Evolutionary conservation across 495 filamentous ascomycete species (phyloP).

Genomic region (Xylaria longipes): DNA sequence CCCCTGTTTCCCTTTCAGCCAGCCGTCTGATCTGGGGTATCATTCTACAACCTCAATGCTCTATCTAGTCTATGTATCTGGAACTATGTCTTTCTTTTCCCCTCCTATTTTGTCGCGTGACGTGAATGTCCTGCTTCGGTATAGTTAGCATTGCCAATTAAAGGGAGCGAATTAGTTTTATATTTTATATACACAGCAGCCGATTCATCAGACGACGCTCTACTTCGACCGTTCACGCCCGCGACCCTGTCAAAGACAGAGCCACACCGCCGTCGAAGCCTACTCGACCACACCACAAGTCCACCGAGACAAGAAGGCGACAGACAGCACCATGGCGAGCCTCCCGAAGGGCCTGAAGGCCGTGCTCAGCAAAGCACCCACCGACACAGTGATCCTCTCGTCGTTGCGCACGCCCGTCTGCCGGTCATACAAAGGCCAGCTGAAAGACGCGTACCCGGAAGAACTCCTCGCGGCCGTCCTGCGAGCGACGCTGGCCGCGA

Average conservation of each 20-base stretch:
- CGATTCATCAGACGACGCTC: neutral
- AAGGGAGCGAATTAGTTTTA: neutral
- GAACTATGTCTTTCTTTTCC: neutral
- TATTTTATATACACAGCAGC: neutral
- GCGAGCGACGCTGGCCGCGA: slow-evolving; percentile 75
- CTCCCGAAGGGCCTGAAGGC: slow-evolving; percentile 67
- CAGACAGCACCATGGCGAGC: slow-evolving; percentile 32
- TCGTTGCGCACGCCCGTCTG: slow-evolving; percentile 85
- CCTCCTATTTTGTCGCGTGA: neutral
- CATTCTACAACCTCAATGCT: too few species aligned
- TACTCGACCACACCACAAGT: neutral
- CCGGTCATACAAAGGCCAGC: slow-evolving; percentile 79
- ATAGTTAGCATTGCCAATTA: neutral
- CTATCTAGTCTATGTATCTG: neutral
- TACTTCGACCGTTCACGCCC: neutral
- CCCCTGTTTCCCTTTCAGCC: neutral
- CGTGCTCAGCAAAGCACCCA: slow-evolving; percentile 79
- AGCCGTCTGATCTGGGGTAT: slow-evolving; percentile 7
- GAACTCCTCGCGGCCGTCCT: slow-evolving; percentile 85
- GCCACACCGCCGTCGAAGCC: neutral
- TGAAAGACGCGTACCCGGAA: slow-evolving; percentile 90
- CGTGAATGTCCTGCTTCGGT: neutral
- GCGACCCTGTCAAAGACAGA: neutral
- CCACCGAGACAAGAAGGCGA: too few species aligned
- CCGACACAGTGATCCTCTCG: slow-evolving; percentile 87